Percentiles rank a stretch among this genome's conserved stretches.
phyloP scores from a whole-genome alignment of 768 basidiomycete species.

The Symmetrospora coprosmae region DNA sequence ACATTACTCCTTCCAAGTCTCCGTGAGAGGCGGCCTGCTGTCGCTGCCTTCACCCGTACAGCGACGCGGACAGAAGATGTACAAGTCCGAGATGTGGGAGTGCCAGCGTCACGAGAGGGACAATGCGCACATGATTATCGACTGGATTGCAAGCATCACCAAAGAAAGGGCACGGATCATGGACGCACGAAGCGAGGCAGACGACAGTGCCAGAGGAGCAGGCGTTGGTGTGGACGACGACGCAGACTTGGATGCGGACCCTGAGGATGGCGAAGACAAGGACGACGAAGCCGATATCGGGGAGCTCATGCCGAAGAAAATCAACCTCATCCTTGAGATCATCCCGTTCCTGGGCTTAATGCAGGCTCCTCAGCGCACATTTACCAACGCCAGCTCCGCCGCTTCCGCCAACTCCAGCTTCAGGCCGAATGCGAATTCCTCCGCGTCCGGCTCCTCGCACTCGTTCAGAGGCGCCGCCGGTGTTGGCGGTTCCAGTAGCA shows the following conservation, averaged over 20 bases:
- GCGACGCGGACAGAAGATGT: slow-evolving; percentile 61
- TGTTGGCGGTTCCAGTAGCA: slow-evolving; percentile 17
- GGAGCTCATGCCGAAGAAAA: slow-evolving; percentile 1
- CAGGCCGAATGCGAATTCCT: no score
- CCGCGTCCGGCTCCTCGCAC: no score
- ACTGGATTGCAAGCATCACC: slow-evolving; percentile 8
- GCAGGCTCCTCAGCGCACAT: slow-evolving; percentile 8
- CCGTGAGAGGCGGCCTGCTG: slow-evolving; percentile 70
- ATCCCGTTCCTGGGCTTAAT: slow-evolving; percentile 10
- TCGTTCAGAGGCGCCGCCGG: no score
- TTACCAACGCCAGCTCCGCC: not conserved
- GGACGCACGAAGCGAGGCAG: not conserved
- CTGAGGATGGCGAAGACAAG: not conserved
- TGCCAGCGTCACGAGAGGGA: slow-evolving; percentile 29
- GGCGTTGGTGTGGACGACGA: no score
- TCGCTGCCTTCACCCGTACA: slow-evolving; percentile 73
- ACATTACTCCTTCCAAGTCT: slow-evolving; percentile 72
- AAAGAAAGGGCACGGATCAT: no score
- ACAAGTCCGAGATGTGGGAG: slow-evolving; percentile 77
- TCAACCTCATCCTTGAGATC: not conserved
- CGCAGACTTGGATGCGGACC: not conserved
- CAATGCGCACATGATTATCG: slow-evolving; percentile 24
- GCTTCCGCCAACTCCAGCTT: not conserved
- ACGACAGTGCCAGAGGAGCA: not conserved
- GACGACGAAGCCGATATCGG: not conserved